A percentile compares a stretch with the other conserved stretches of the same genome.
Conservation (phyloP, 352 stramenopile species). For the Globisporangium camurandrum region DNA sequence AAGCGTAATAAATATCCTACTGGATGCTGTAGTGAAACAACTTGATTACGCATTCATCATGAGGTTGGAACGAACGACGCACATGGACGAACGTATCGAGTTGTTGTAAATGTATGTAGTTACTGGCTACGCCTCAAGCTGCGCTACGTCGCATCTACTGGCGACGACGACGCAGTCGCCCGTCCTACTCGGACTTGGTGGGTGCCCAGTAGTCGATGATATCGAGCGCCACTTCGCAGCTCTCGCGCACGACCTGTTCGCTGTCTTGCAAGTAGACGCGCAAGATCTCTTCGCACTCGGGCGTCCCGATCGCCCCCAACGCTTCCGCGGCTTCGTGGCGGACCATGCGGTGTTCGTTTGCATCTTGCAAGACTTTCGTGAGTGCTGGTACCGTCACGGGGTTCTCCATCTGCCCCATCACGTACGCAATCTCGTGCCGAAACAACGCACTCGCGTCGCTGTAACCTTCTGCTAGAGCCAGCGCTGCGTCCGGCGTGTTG, state of each 20-base stretch:
- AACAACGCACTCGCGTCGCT: slow-evolving; percentile 79
- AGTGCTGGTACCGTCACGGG: slow-evolving; percentile 82
- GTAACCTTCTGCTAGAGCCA: slow-evolving; percentile 71
- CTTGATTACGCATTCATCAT: not conserved
- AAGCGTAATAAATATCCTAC: no score
- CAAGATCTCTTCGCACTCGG: slow-evolving; percentile 89
- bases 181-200: slow-evolving; percentile 25
- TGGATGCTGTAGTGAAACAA: no score
- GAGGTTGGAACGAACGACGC: not conserved
- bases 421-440: slow-evolving; percentile 90
- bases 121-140: no score
- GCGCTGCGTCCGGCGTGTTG: slow-evolving; percentile 84
- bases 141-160: no score
- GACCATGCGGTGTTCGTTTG: slow-evolving; percentile 94
- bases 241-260: slow-evolving; percentile 91
- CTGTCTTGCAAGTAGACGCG: slow-evolving; percentile 54
- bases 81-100: not conserved
- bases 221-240: slow-evolving; percentile 94
- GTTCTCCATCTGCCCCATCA: slow-evolving; percentile 93
- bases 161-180: no score
- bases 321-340: slow-evolving; percentile 97
- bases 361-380: slow-evolving; percentile 83
- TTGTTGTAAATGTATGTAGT: no score
- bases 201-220: slow-evolving; percentile 95
- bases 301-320: slow-evolving; percentile 92